Base-by-base conservation (phyloP, 768 basidiomycete species). In the Hemileccinum rubropunctum region DNA sequence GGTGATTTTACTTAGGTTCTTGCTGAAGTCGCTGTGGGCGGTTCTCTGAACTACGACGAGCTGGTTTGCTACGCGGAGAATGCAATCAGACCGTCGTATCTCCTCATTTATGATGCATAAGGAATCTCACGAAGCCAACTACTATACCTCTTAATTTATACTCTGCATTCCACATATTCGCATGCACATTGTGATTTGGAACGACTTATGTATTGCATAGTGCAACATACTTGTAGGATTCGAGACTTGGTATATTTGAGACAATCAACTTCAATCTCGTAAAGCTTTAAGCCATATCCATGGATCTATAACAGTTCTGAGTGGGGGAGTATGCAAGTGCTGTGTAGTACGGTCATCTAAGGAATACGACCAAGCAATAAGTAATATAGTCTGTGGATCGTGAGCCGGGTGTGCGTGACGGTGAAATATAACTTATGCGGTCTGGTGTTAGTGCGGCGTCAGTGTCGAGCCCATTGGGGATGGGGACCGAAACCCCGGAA, bases 1-100 rank as follows among this genome's bases (percentile, higher is more conserved):
- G 45, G 43, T 42, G 11, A 28, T 51, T n/a, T n/a, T 21, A 6
- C 23, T 12, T 30, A 86, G 84, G 82, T 86, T 23, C 72, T 87
- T 37, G 84, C 81, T 6, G 84, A 87, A 68, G 67, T 68, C 26
- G 42, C 32, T 9, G 78, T 77, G 49, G 84, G 84, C 14, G 82
- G 79, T 26, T 77, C 76, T 42, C 65, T 88, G 32, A 86, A 87
- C 57, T 82, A 87, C 41, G 86, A 88, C 57, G 86, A 88, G 57
- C 64, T 86, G 21, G 77, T 88, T 9, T 83, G 87, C 26, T 88
- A 87, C 58, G 69, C 71, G 37, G 84, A 87, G 63, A 82, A 87
- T 50, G 86, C 86, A 2, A 85, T 87, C 45, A 69, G 84, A 35
- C 84, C 86, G 4, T 84, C 85, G 14, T 88, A 82, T 60, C 71